A percentile compares a stretch with the other conserved stretches of the same genome.
Evolutionary conservation across 208 protist genomes (phyloP).

Genomic region (Entamoeba moshkovskii): DNA sequence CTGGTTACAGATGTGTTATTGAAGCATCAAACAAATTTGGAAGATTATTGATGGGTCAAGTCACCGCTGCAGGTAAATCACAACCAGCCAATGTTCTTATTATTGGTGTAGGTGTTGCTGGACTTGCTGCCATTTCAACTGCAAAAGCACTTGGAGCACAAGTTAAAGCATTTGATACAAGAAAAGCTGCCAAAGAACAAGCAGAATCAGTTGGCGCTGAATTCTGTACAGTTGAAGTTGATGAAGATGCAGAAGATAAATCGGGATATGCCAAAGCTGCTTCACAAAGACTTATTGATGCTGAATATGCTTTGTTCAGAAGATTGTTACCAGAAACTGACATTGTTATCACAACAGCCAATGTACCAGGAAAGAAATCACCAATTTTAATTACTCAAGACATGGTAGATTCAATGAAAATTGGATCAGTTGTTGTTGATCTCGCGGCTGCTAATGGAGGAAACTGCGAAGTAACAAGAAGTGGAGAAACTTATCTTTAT

Average conservation of each 20-base stretch:
- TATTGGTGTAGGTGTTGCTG: slow-evolving; percentile 67
- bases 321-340: slow-evolving; percentile 61
- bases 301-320: slow-evolving; percentile 58
- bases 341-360: slow-evolving; percentile 74
- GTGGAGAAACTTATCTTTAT: slow-evolving; percentile 41
- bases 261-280: slow-evolving; percentile 72
- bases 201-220: slow-evolving; percentile 63
- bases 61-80: slow-evolving; percentile 69
- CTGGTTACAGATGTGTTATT: slow-evolving; percentile 28
- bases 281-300: slow-evolving; percentile 58
- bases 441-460: slow-evolving; percentile 64
- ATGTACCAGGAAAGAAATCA: slow-evolving; percentile 58
- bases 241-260: slow-evolving; percentile 52
- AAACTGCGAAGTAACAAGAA: slow-evolving; percentile 60
- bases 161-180: slow-evolving; percentile 66
- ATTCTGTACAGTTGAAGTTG: slow-evolving; percentile 55
- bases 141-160: slow-evolving; percentile 69
- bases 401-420: slow-evolving; percentile 61
- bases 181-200: slow-evolving; percentile 53
- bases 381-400: slow-evolving; percentile 58
- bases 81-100: slow-evolving; percentile 54
- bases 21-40: slow-evolving; percentile 22
- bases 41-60: slow-evolving; percentile 19
- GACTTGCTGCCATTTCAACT: slow-evolving; percentile 58
- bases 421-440: slow-evolving; percentile 67